These are phyloP conservation scores for Dendrostoma leiphaemia DNA, from an alignment of 2,329 filamentous ascomycete species.

Conservation along the genomic window DNA sequence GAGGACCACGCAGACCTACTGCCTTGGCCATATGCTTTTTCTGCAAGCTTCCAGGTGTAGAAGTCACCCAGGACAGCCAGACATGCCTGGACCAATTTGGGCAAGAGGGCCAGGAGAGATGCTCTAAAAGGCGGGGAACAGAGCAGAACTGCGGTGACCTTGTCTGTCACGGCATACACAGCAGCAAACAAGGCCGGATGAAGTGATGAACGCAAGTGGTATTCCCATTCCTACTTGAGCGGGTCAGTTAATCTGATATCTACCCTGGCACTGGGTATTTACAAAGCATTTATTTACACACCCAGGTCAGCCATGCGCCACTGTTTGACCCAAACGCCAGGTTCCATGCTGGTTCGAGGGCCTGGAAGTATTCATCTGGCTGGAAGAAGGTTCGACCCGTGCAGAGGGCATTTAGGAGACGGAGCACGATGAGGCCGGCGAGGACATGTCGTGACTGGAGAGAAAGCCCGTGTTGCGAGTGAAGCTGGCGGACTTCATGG, in stretches of 20 bases:
- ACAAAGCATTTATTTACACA: constrained; percentile 41
- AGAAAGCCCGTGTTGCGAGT: constrained; percentile 17
- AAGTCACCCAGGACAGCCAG: constrained; percentile 79
- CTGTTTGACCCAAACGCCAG: constrained; percentile 75
- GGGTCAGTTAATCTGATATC: background rate
- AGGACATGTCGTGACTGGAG: constrained; percentile 28
- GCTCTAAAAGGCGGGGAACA: constrained; percentile 56
- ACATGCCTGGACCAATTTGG: constrained; percentile 72
- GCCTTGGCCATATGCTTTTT: constrained; percentile 66
- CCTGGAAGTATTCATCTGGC: constrained; percentile 96
- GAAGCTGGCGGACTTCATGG: constrained; percentile 13
- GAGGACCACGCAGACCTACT: constrained; percentile 66
- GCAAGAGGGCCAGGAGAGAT: constrained; percentile 67
- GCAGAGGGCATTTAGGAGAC: constrained; percentile 75
- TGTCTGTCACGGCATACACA: constrained; percentile 64
- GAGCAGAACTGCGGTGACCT: constrained; percentile 52
- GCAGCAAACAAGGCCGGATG: constrained; percentile 85
- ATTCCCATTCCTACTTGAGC: constrained; percentile 78
- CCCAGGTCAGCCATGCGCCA: constrained; percentile 95
- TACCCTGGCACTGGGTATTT: constrained; percentile 11
- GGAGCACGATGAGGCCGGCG: constrained; percentile 59
- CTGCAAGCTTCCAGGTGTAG: constrained; percentile 82
- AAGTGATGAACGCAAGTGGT: constrained; percentile 83
- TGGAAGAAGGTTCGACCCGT: constrained; percentile 86
- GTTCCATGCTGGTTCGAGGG: constrained; percentile 90